These are phyloP conservation scores for Calcarisporium arbuscula DNA, from an alignment of 2,329 filamentous ascomycete genomes.

Conservation along the genomic window DNA sequence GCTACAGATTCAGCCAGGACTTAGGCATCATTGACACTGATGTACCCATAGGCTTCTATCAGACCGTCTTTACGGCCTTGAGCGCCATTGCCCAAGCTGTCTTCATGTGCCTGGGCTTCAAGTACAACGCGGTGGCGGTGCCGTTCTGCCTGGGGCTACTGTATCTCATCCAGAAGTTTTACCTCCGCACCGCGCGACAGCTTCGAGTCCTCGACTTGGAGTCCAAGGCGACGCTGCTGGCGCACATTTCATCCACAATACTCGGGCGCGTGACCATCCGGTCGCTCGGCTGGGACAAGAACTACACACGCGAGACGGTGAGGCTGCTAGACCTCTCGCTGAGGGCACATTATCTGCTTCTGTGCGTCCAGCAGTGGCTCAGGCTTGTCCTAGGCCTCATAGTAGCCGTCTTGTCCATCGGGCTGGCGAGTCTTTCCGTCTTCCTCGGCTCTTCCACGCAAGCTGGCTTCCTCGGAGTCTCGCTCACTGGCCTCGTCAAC, in stretches of 20 bases:
- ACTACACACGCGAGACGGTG: conserved; percentile 31
- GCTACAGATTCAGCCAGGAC: conserved; percentile 31
- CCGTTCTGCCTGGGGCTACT: conserved; percentile 26
- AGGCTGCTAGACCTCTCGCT: conserved; percentile 41
- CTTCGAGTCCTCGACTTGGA: conserved; percentile 30
- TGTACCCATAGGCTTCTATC: conserved; percentile 23
- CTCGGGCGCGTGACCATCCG: conserved; percentile 41
- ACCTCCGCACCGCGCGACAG: conserved; percentile 30
- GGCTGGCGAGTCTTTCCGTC: conserved; percentile 26
- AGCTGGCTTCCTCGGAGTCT: conserved; percentile 15
- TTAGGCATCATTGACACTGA: conserved; percentile 31
- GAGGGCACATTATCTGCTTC: conserved; percentile 44
- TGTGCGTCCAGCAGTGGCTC: conserved; percentile 45
- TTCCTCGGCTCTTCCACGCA: conserved; percentile 9
- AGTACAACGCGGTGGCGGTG: conserved; percentile 38
- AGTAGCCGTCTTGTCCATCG: conserved; percentile 13
- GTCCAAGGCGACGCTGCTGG: conserved; percentile 27
- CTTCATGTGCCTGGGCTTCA: conserved; percentile 21
- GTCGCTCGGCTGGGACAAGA: conserved; percentile 41
- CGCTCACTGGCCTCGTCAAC: conserved; percentile 9
- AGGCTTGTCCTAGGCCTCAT: conserved; percentile 41
- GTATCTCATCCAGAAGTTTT: conserved; percentile 18
- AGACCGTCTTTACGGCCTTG: conserved; percentile 31
- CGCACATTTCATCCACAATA: conserved; percentile 35
- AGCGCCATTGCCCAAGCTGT: conserved; percentile 18